Evolutionary conservation across 495 filamentous ascomycete species (phyloP), one percentile per base, ranked within the genome.

Genomic region (Penicillium macrosclerotiorum): DNA sequence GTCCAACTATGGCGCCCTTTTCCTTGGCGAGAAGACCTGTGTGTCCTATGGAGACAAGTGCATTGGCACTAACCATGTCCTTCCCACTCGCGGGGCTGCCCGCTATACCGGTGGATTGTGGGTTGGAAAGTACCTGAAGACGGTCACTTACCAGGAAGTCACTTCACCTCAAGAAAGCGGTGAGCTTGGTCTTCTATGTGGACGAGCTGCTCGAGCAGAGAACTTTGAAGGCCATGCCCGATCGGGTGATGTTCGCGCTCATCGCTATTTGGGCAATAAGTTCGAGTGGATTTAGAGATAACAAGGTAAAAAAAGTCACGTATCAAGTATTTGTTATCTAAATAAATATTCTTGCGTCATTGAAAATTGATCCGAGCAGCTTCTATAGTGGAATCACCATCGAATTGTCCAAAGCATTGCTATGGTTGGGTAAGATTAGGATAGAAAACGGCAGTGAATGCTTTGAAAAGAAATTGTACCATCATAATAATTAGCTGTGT

Each of bases 11-110:
- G 76, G 76, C 1, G 67, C 74, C 5, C 36, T 80, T 11, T 78
- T 80, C 55, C 58, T 78, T 13, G 76, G 75, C 3, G 74, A 75
- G 42, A 76, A 71, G 51, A 78, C 75, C 1, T 79, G 74, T 46
- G 73, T 79, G 2, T 75, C 69, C 1, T 78, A 75, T 42, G 74
- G 75, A 7, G 75, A 78, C 38, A 78, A 78, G 63, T 70, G 67
- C 31, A 79, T 79, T 41, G 76, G 74, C 4, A 79, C 76, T 2
- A 78, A 79, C 50, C 76, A 78, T 48, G 75, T 79, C 5, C 62
- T 79, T 3, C 75, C 76, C 0, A 79, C 76, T 1, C 59, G 65
- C 5, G 71, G 69, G 26, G 73, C 73, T 2, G 71, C 73, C 0
- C 51, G 64, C 7, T 77, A 73, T 45, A 77, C 74, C 0, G 73